Base-by-base conservation (phyloP, 192 early-diverging fungal genomes). In the Mortierella hygrophila region DNA sequence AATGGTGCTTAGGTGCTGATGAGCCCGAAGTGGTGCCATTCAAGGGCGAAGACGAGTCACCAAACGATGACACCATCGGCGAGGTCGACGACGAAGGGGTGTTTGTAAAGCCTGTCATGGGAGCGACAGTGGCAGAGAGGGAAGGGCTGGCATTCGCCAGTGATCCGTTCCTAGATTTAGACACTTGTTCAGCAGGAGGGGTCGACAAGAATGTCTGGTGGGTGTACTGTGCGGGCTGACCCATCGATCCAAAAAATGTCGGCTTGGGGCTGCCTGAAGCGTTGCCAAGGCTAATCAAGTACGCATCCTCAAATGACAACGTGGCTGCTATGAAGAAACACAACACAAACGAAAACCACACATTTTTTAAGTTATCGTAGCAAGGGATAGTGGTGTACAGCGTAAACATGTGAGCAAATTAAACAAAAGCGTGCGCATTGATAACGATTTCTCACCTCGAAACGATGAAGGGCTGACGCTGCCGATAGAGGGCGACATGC, bases 281-380 rank as follows among this genome's bases (percentile, higher is more conserved):
- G 63, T 83, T 81, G 41, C 79, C 82, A 57, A 81, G 71, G 38
- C 87, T 89, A 49, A 93, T 90, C 68, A 90, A 69, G 63, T 90
- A 90, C 6, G 92, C 92, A 73, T 93, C 92, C 79, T 93, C 92
- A 89, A 93, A 93, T 1, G 92, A 93, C 18, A 92, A 57, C 41
- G 90, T 85, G 6, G 78, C 81, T 7, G 81, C 76, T 82, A 68
- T 29, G 41, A n/a, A 47, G 29, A 38, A 29, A 32, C 15, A 42
- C 9, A 49, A n/a, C 4, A 75, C 11, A 75, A 9, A 75, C 6
- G 35, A 54, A 54, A 44, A 47, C 2, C 16, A 15, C 6, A 23
- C 23, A 73, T n/a, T 6, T 46, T n/a, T 3, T n/a, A 0, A 40
- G 23, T 55, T 40, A 15, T 29, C 29, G 11, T 32, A 23, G n/a